Conservation (phyloP, 1,284 basidiomycete species). For the Macrocystidia cucumis region DNA sequence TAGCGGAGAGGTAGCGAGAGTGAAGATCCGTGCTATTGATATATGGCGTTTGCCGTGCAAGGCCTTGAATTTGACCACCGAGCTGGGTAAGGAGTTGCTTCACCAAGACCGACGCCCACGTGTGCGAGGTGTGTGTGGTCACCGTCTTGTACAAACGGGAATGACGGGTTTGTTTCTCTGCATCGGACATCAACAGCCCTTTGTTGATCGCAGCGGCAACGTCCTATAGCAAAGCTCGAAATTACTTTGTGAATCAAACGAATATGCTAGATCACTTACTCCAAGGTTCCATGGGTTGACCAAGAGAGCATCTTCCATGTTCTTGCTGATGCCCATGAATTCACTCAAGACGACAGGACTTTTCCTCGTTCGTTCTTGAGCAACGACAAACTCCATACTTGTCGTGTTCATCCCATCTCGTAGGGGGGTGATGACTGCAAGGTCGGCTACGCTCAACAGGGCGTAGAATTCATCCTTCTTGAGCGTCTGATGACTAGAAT, state of each 20-base stretch:
- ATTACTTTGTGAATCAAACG: conserved; percentile 1
- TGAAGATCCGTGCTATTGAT: conserved; percentile 65
- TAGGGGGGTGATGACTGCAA: conserved; percentile 93
- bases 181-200: conserved; percentile 75
- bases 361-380: conserved; percentile 78
- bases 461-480: conserved; percentile 99
- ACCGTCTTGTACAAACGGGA: conserved; percentile 76
- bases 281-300: conserved; percentile 89
- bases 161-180: conserved; percentile 79
- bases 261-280: conserved; percentile 32
- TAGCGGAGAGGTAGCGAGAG: conserved; percentile 60
- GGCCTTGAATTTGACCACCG: conserved; percentile 72
- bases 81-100: conserved; percentile 86
- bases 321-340: conserved; percentile 94
- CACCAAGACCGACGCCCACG: conserved; percentile 91
- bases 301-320: conserved; percentile 78
- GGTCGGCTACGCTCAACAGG: conserved; percentile 89
- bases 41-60: conserved; percentile 83
- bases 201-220: conserved; percentile 93
- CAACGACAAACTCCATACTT: conserved; percentile 96
- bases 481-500: conserved; percentile 84
- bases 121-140: conserved; percentile 90
- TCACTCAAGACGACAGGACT: conserved; percentile 90
- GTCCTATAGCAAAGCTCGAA: conserved; percentile 39
- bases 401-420: conserved; percentile 99